phyloP scores from a whole-genome alignment of 1,139 yeast species.

The Diutina neorugosa region DNA sequence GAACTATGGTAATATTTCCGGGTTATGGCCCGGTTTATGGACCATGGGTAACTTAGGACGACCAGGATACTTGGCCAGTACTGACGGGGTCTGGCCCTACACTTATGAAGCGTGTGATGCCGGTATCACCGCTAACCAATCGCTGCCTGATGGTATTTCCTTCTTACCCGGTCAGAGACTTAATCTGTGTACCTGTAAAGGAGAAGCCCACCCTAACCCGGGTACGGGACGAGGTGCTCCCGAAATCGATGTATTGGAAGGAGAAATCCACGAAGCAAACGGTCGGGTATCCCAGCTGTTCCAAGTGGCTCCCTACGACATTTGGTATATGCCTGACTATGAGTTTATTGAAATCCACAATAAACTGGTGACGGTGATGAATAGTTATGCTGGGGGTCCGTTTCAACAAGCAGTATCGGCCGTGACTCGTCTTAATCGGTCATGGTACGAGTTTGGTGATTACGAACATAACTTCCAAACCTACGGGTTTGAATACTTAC shows the following conservation, averaged over 20 bases:
- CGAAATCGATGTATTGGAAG: slow-evolving; percentile 79
- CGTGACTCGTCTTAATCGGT: slow-evolving; percentile 49
- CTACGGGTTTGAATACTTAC: slow-evolving; percentile 45
- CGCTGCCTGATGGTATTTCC: slow-evolving; percentile 69
- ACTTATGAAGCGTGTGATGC: slow-evolving; percentile 72
- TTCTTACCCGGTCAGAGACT: slow-evolving; percentile 70
- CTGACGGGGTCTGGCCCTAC: slow-evolving; percentile 91
- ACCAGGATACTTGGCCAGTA: slow-evolving; percentile 67
- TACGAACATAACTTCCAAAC: slow-evolving; percentile 13
- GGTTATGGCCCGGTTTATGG: slow-evolving; percentile 91
- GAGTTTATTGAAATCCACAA: slow-evolving; percentile 57
- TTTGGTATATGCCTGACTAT: slow-evolving; percentile 79
- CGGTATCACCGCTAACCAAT: slow-evolving; percentile 84
- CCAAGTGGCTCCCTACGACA: slow-evolving; percentile 77
- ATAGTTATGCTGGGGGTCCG: slow-evolving; percentile 74
- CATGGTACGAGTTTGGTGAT: slow-evolving; percentile 17
- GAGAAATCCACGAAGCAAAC: slow-evolving; percentile 31
- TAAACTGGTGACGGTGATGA: slow-evolving; percentile 50
- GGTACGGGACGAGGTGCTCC: slow-evolving; percentile 86
- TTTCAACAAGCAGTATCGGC: slow-evolving; percentile 78
- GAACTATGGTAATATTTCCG: slow-evolving; percentile 56
- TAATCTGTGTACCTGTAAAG: slow-evolving; percentile 55
- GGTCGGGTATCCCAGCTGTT: slow-evolving; percentile 75
- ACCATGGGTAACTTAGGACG: slow-evolving; percentile 77
- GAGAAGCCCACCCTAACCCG: slow-evolving; percentile 67